These are phyloP conservation scores for Phyllostachys edulis DNA, from an alignment of 176 grass and related monocot species.

Conservation along the genomic window DNA sequence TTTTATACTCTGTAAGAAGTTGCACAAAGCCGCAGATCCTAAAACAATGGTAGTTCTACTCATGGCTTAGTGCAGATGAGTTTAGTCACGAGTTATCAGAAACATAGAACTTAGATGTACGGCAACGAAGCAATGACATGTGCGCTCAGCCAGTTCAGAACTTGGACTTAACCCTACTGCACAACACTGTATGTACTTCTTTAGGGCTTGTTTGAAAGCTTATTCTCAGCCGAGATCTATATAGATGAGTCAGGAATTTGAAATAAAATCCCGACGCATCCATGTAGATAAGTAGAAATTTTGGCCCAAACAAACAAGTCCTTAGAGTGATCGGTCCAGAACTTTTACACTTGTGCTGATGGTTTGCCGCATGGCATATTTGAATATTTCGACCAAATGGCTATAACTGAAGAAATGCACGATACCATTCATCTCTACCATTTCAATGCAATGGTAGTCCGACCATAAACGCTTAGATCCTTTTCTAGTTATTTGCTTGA, in stretches of 20 bases:
- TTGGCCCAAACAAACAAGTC: too few species aligned
- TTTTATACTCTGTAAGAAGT: neutral
- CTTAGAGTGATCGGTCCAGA: neutral
- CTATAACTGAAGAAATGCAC: neutral
- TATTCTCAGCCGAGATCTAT: too few species aligned
- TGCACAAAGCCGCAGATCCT: neutral
- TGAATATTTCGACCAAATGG: neutral
- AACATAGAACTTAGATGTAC: neutral
- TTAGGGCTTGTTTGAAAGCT: too few species aligned
- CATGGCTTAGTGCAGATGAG: neutral
- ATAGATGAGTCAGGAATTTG: too few species aligned
- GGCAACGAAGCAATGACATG: neutral
- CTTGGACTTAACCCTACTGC: neutral
- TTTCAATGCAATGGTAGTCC: neutral
- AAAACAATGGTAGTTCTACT: neutral
- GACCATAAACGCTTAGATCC: neutral
- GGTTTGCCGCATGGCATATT: neutral
- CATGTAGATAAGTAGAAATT: too few species aligned
- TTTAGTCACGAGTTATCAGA: too few species aligned
- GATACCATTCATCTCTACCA: neutral
- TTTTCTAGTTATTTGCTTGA: neutral
- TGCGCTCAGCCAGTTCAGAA: neutral
- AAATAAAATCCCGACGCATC: too few species aligned
- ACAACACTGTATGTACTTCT: neutral
- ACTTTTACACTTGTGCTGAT: neutral